Conservation (phyloP, 1,284 basidiomycete genomes). For the Mycosarcoma maydis region DNA sequence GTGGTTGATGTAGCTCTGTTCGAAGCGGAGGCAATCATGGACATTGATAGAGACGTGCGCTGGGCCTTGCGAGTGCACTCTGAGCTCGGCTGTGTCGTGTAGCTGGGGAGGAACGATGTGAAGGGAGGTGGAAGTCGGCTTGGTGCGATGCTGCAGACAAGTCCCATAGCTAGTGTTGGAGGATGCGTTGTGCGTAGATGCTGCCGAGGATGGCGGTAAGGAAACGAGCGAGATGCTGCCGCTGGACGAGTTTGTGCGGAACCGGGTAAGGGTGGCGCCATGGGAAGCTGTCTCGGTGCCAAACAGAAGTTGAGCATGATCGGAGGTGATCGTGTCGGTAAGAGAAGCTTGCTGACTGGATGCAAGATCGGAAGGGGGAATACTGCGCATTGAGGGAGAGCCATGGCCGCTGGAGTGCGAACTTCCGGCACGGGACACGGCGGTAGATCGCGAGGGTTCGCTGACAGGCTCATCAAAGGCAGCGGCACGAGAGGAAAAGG, state of each 20-base stretch:
- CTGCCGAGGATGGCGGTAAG: slow-evolving; percentile 31
- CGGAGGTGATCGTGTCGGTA: slow-evolving; percentile 2
- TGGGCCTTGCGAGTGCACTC: slow-evolving; percentile 32
- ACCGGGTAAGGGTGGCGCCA: slow-evolving; percentile 22
- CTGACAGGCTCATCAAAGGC: slow-evolving; percentile 15
- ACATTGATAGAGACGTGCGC: slow-evolving; percentile 32
- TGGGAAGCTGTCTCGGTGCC: slow-evolving; percentile 19
- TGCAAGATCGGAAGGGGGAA: slow-evolving; percentile 1
- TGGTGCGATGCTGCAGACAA: slow-evolving; percentile 15
- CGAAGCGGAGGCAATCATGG: slow-evolving; percentile 39
- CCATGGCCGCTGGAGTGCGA: slow-evolving; percentile 31
- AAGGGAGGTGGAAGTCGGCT: slow-evolving; percentile 10
- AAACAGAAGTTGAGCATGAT: slow-evolving; percentile 1
- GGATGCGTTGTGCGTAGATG: slow-evolving; percentile 37
- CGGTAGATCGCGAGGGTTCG: slow-evolving; percentile 15
- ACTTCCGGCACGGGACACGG: slow-evolving; percentile 26
- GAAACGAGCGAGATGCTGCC: slow-evolving; percentile 41
- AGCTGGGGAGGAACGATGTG: slow-evolving; percentile 37
- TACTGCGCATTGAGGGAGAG: slow-evolving; percentile 24
- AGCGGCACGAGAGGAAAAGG: slow-evolving; percentile 6
- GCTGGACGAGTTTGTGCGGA: slow-evolving; percentile 40
- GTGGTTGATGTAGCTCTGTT: slow-evolving; percentile 59
- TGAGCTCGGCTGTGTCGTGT: slow-evolving; percentile 24
- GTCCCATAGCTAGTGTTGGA: slow-evolving; percentile 35
- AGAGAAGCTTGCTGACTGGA: background rate